Evolutionary conservation across 306 rosid species (phyloP).

Genomic region (Pyrus pyrifolia): DNA sequence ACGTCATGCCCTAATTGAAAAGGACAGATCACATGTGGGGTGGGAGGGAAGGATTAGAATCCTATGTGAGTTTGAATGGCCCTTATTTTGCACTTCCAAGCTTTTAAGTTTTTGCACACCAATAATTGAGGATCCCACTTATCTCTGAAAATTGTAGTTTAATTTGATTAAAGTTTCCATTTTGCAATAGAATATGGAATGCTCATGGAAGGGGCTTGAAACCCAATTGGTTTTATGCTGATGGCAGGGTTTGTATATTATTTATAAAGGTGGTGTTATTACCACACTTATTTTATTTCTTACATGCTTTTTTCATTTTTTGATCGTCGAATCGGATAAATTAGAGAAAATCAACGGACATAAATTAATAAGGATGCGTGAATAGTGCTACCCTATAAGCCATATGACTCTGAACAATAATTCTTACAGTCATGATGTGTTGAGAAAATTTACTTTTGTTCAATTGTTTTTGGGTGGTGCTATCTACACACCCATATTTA

Average conservation of each 20-base stretch:
- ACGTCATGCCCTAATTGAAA: conserved; percentile 5
- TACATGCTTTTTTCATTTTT: too few relatives aligned
- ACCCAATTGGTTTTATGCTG: conserved; percentile 15
- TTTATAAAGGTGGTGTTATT: too few relatives aligned
- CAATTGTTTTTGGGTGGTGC: too few relatives aligned
- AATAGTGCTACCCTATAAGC: too few relatives aligned
- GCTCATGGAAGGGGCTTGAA: conserved; percentile 13
- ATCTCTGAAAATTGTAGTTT: not conserved
- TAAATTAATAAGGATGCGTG: too few relatives aligned
- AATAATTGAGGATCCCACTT: conserved; percentile 45
- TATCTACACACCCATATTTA: too few relatives aligned
- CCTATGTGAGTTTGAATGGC: conserved; percentile 57
- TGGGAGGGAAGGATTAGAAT: conserved; percentile 29
- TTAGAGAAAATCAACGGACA: too few relatives aligned
- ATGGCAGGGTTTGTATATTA: not conserved
- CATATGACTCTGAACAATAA: too few relatives aligned
- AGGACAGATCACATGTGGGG: conserved; percentile 55
- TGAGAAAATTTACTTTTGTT: too few relatives aligned
- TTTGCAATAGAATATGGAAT: conserved; percentile 22
- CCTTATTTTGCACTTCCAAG: conserved; percentile 18
- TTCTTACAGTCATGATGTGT: too few relatives aligned
- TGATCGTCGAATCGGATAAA: accelerated
- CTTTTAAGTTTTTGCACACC: conserved; percentile 24
- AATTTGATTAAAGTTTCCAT: not conserved
- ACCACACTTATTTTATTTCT: too few relatives aligned